Conservation (phyloP, 257 asterid genomes). For the Cinchona pubescens region DNA sequence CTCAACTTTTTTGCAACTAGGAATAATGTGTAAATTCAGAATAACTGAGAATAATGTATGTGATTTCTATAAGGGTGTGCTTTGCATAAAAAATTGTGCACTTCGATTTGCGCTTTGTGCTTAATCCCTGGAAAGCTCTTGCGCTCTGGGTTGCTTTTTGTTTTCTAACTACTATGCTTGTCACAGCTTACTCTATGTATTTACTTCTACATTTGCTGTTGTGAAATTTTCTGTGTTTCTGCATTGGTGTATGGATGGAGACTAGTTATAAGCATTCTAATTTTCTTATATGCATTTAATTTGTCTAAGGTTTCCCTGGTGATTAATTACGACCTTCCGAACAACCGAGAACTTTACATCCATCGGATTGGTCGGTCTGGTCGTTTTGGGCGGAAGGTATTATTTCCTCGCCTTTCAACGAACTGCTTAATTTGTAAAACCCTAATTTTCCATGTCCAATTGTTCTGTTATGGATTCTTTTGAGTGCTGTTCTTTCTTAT, state of each 20-base stretch:
- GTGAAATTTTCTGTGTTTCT: background rate
- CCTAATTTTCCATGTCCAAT: background rate
- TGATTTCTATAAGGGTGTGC: too few relatives aligned
- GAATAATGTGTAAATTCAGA: too few relatives aligned
- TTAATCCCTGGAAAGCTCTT: too few relatives aligned
- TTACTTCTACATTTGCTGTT: background rate
- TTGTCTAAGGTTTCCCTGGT: slow-evolving; percentile 74
- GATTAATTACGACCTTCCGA: slow-evolving; percentile 95
- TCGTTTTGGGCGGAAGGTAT: slow-evolving; percentile 95
- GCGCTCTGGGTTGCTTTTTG: too few relatives aligned
- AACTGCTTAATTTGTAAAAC: background rate
- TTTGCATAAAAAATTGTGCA: too few relatives aligned
- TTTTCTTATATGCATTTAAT: slow-evolving; percentile 5
- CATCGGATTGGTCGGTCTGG: slow-evolving; percentile 98
- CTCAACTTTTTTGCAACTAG: too few relatives aligned
- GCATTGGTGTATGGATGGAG: background rate
- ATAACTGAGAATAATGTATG: too few relatives aligned
- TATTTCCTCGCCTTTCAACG: background rate
- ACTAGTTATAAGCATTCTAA: background rate
- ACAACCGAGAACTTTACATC: slow-evolving; percentile 90
- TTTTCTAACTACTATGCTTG: too few relatives aligned
- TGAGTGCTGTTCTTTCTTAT: background rate
- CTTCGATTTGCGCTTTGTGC: too few relatives aligned
- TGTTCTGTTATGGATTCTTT: background rate
- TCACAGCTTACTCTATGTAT: too few relatives aligned